A percentile compares a stretch with the other conserved stretches of the same genome.
phyloP scores from a whole-genome alignment of 345 rosid species.

The Dipteronia dyeriana region DNA sequence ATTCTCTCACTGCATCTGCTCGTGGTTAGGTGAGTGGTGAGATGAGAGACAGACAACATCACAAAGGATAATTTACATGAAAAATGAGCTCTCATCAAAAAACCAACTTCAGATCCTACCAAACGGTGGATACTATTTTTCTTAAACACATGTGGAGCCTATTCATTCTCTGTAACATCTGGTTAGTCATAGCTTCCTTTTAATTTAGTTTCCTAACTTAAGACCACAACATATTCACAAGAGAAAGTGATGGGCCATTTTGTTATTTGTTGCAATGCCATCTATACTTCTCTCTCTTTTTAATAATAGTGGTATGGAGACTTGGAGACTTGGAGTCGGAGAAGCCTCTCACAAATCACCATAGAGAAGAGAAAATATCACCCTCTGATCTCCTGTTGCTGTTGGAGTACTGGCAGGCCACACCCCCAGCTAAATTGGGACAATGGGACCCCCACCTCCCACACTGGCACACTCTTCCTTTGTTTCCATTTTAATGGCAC shows the following conservation, averaged over 20 bases:
- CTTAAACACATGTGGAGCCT: slow-evolving; percentile 19
- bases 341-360: too few species aligned
- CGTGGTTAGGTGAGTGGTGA: not conserved
- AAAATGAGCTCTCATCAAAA: not conserved
- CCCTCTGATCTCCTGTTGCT: slow-evolving; percentile 22
- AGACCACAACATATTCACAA: slow-evolving; percentile 16
- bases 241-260: slow-evolving; percentile 42
- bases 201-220: slow-evolving; percentile 6
- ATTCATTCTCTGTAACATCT: not conserved
- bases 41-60: slow-evolving; percentile 2
- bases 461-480: slow-evolving; percentile 24
- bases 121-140: slow-evolving; percentile 18
- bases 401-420: slow-evolving; percentile 27
- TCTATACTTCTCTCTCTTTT: slow-evolving; percentile 10
- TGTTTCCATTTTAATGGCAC: slow-evolving; percentile 26
- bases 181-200: too few species aligned
- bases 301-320: too few species aligned
- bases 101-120: slow-evolving; percentile 26
- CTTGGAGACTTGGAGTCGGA: too few species aligned
- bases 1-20: not conserved
- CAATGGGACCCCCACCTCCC: slow-evolving; percentile 33
- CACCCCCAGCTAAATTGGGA: slow-evolving; percentile 50
- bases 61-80: not conserved
- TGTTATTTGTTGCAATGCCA: slow-evolving; percentile 10
- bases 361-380: too few species aligned